Evolutionary conservation across 106 monocot genomes (phyloP), one percentile per base, ranked within the genome.

Genomic region (Dactylorhiza incarnata): DNA sequence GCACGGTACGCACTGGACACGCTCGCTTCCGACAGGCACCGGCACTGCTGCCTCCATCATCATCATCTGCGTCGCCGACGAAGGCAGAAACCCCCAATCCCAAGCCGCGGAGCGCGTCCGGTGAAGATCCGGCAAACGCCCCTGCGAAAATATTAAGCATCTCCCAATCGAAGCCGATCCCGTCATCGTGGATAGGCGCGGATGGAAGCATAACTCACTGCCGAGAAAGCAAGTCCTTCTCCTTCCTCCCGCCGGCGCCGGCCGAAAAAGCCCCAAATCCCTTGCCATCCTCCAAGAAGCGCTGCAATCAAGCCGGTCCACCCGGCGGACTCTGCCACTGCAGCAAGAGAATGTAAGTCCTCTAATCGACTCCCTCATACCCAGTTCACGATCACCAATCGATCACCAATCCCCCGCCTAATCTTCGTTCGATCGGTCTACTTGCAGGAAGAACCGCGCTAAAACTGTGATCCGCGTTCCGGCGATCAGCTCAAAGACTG

Each of bases 131-230:
- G 5, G 3, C 29, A 6, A 16, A 37, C 47, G 45, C 2, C 3
- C 66, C n/a, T 0, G 29, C 24, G 69, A 69, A 16, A 6, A 73
- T 47, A 14, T 82, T 78, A 61, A 78, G 79, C 75, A 74, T 85
- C 62, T 83, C 87, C 20, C 70, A 83, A 12, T 49, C 80, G 67
- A 20, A 15, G 2, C 6, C 67, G 9, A 54, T 80, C 49, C 80
- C 86, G 68, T 85, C 91, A 24, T 86, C 95, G 50, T 89, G 89
- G 80, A 26, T 95, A 69, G 90, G 92, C 72, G 90, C 85, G 14
- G 92, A 92, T 75, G 80, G 86, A 5, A 95, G 95, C 81, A 83
- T 95, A 10, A 90, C 89, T n/a, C 90, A 95, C 79, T 90, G 92
- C 2, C 89, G 82, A 37, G 37, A 37, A 37, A 37, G 78, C 81